Conservation (phyloP, 352 stramenopile genomes). For the Phytophthora idaei region DNA sequence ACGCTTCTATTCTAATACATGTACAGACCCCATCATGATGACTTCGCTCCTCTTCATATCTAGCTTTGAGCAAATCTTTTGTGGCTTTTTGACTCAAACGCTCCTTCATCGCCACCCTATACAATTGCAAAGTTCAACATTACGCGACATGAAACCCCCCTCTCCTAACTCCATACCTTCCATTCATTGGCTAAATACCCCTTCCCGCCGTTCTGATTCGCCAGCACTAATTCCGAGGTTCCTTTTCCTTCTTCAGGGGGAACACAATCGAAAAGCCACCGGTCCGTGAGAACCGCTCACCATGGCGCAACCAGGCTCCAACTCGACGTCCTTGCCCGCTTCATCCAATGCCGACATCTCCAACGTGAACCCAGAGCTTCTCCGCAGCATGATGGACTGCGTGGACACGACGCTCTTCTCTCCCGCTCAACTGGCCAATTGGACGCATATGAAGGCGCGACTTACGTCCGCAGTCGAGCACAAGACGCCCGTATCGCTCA, state of each 20-base stretch:
- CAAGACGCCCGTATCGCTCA: conserved; percentile 39
- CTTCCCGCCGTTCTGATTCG: conserved; percentile 4
- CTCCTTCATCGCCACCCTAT: background rate
- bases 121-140: conserved; percentile 8
- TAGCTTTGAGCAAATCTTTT: background rate
- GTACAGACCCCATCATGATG: background rate
- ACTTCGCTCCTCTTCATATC: background rate
- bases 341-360: background rate
- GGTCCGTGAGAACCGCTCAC: conserved; percentile 3
- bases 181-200: conserved; percentile 3
- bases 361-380: conserved; percentile 68
- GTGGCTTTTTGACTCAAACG: background rate
- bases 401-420: conserved; percentile 86
- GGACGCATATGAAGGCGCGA: conserved; percentile 78
- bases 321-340: background rate
- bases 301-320: conserved; percentile 5
- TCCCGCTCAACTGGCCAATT: conserved; percentile 70
- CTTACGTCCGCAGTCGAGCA: conserved; percentile 61
- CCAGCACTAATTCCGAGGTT: conserved; percentile 4
- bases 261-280: conserved; percentile 34
- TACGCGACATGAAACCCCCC: conserved; percentile 13
- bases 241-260: conserved; percentile 1
- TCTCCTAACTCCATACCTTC: background rate
- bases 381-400: conserved; percentile 89
- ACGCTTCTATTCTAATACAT: too few species aligned